Base-by-base conservation (phyloP, 2,329 filamentous ascomycete genomes). In the Colletotrichum tabaci region DNA sequence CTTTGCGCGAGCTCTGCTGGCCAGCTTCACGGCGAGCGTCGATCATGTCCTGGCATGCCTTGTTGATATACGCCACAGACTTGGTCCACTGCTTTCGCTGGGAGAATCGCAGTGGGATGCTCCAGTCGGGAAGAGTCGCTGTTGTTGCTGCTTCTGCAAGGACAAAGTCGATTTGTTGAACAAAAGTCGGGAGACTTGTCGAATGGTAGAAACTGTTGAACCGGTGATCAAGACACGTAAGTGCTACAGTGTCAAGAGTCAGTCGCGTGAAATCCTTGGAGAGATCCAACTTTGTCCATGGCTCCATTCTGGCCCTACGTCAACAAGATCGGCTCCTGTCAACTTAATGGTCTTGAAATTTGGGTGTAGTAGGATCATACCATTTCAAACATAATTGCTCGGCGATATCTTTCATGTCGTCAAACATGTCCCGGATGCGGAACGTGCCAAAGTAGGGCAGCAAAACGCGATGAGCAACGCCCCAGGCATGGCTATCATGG, bases 191-290 rank as follows among this genome's bases (percentile, higher is more conserved):
- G 18, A 63, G 50, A 92, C 44, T 82, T 9, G 23, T 46, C 13
- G 23, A 44, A 40, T 16, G 85, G 77, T 94, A 95, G 80, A 91
- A 94, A 1, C 89, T 91, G 80, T 94, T 94, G 85, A 94, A 94
- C 21, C 92, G 89, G 71, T 87, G 92, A 47, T 88, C 88, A 89
- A 93, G 92, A n/a, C 89, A 84, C 91, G 92, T 47, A 3, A 95
- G 85, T 1, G 91, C 91, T 10, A 95, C 86, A 0, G 92, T 92
- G 77, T 95, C 93, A 2, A 95, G 86, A 0, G 92, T 90, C 42
- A 94, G 82, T n/a, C 92, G 87, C 2, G 92, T 93, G 73, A 93
- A 93, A 79, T 94, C 91, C 21, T 92, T 90, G 0, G 88, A 86
- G 0, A 89, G 88, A 55, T 85, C 82, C 69, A 95, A 2, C 84